A percentile compares a stretch with the other conserved stretches of the same genome.
Conservation (phyloP, 345 rosid species). For the Gossypium thurberi region DNA sequence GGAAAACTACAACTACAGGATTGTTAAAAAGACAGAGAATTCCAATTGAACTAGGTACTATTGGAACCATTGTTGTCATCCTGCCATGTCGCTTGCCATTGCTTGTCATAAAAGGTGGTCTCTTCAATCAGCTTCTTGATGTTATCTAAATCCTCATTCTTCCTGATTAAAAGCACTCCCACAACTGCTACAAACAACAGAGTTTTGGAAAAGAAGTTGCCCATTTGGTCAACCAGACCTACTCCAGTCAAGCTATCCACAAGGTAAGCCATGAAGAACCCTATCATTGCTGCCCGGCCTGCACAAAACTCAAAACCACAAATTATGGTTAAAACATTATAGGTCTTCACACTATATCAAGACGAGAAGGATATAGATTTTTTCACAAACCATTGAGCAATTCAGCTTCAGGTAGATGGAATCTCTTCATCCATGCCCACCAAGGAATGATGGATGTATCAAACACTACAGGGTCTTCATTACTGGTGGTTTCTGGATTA, state of each 20-base stretch:
- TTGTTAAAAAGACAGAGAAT: background rate
- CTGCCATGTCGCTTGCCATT: conserved; percentile 94
- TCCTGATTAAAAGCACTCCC: conserved; percentile 71
- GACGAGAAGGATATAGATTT: background rate
- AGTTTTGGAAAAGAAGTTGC: conserved; percentile 92
- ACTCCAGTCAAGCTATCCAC: conserved; percentile 94
- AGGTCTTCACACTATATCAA: background rate
- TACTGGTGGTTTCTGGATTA: conserved; percentile 73
- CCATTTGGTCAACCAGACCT: conserved; percentile 96
- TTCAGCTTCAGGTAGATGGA: conserved; percentile 91
- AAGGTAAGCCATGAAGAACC: conserved; percentile 96
- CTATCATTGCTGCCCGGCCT: conserved; percentile 97
- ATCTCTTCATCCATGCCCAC: conserved; percentile 97
- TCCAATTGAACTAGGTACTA: conserved; percentile 14
- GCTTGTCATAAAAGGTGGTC: conserved; percentile 83
- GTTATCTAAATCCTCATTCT: conserved; percentile 78
- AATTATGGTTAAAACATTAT: background rate
- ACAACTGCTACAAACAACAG: conserved; percentile 75
- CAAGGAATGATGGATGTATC: conserved; percentile 86
- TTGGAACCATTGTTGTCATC: conserved; percentile 37
- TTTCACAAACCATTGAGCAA: conserved; percentile 61
- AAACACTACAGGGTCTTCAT: conserved; percentile 68
- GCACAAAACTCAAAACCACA: conserved; percentile 16
- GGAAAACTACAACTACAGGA: background rate
- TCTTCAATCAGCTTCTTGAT: conserved; percentile 70